Evolutionary conservation across 2,329 filamentous ascomycete genomes (phyloP), one percentile per base, ranked within the genome.

Genomic region (Helminthosporium solani): DNA sequence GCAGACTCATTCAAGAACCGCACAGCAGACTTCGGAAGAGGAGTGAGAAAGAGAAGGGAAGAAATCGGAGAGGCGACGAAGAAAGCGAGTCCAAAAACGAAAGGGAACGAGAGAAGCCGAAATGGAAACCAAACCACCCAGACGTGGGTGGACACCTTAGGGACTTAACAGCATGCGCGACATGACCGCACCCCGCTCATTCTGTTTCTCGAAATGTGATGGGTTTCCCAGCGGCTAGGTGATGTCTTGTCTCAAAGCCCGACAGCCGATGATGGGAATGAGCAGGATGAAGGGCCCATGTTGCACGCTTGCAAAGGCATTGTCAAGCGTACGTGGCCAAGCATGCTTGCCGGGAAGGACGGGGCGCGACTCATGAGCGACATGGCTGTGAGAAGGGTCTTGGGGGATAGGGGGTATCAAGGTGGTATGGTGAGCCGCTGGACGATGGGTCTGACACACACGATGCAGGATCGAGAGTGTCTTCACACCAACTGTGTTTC

Each of bases 1-100:
- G 60, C 62, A 64, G 56, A 59, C 57, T 58, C 58, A 50, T 49
- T 61, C 57, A 62, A 57, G 53, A 58, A 57, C 64, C 67, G 66
- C 66, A 54, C 64, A 68, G 65, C 64, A 70, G 64, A 56, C 50
- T 44, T 48, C 56, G 47, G 54, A 67, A 57, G 55, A 54, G 46
- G 51, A 55, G 56, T 46, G 42, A 54, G 40, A 44, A n/a, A 55
- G 46, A 20, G 49, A 53, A 46, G 43, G 34, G 50, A 35, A 36
- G 38, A 18, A 37, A 50, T 42, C 41, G 39, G 50, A 41, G 33
- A 53, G 41, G 47, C 36, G 42, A 33, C 42, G 42, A 48, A 37
- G 40, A 56, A 50, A 56, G 50, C 42, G 47, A 40, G 44, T 51
- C 47, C 52, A 58, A 50, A 54, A 46, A 39, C 57, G 47, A 53